Base-by-base conservation (phyloP, 371 early-diverging fungal species). In the Mortierella sp. region DNA sequence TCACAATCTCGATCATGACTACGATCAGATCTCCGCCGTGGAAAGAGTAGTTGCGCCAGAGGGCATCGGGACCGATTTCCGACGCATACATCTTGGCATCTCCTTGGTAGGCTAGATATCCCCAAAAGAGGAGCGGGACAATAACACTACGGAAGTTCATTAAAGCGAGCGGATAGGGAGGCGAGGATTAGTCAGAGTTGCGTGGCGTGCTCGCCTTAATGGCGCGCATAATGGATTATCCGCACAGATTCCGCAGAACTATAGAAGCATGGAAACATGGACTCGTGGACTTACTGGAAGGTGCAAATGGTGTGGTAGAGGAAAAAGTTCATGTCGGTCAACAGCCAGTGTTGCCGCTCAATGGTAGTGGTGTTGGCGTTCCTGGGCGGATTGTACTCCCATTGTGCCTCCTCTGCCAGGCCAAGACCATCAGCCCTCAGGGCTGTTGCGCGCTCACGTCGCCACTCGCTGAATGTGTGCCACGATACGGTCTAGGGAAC, bases 281-380 rank as follows among this genome's bases (percentile, higher is more conserved):
- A 29, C 19, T 41, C 2, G 40, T 2, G 17, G 28, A 63, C 76
- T 76, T 76, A 76, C 76, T 76, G 76, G 59, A 76, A 68, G 13
- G 76, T 76, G 62, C 76, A 76, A 53, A 76, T 55, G 19, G 69
- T 76, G 52, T 76, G 76, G 52, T 76, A 76, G 45, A 76, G 51
- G 62, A 76, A 76, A 58, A 76, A 76, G 37, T 57, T 64, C 65
- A 76, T 60, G n/a, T 76, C 76, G 27, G 76, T 76, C 57, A 76
- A 40, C 29, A 63, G 37, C 76, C 76, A 76, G 29, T 76, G 55
- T 47, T 69, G 76, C 29, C 62, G 51, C 44, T 68, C 76, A 24
- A 68, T 54, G 4, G 76, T 65, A 17, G 76, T 76, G 1, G 46
- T 56, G 2, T 17, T 43, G 2, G 57, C 46, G 40, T 54, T 60